Base-by-base conservation (phyloP, 1,284 basidiomycete genomes). In the Ustilago vetiveriae region DNA sequence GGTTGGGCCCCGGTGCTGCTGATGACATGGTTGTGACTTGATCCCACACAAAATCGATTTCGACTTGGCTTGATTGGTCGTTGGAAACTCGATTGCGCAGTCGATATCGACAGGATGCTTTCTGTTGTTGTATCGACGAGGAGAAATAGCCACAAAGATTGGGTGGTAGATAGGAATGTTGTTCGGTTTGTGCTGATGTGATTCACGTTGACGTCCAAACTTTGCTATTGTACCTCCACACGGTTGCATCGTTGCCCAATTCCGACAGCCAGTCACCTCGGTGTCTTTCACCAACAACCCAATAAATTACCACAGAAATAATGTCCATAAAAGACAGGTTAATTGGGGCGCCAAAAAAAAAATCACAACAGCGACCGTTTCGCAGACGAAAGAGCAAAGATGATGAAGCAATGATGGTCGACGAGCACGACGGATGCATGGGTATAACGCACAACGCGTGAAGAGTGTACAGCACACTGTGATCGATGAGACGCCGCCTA, bases 1-100 rank as follows among this genome's bases (percentile, higher is more conserved):
- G 64, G 38, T 67, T 67, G n/a, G n/a, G n/a, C n/a, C n/a, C n/a
- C 10, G 64, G 52, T n/a, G 43, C 11, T 3, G 57, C 52, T 8
- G 38, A n/a, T 29, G 52, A 38, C 3, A 38, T 41, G 29, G 36
- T 29, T 44, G 32, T n/a, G n/a, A n/a, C n/a, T n/a, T n/a, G n/a
- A n/a, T n/a, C n/a, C n/a, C n/a, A n/a, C n/a, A n/a, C n/a, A n/a
- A n/a, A n/a, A n/a, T n/a, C n/a, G n/a, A n/a, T n/a, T n/a, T n/a
- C n/a, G n/a, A n/a, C n/a, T n/a, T n/a, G n/a, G n/a, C n/a, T n/a
- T n/a, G n/a, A n/a, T n/a, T n/a, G n/a, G n/a, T n/a, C n/a, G n/a
- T n/a, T n/a, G n/a, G n/a, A n/a, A n/a, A n/a, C n/a, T n/a, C n/a
- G n/a, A n/a, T n/a, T n/a, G n/a, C n/a, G n/a, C n/a, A n/a, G n/a